A percentile compares a stretch with the other conserved stretches of the same genome.
Conservation (phyloP, 169 alveolate species). For the Neospora caninum region DNA sequence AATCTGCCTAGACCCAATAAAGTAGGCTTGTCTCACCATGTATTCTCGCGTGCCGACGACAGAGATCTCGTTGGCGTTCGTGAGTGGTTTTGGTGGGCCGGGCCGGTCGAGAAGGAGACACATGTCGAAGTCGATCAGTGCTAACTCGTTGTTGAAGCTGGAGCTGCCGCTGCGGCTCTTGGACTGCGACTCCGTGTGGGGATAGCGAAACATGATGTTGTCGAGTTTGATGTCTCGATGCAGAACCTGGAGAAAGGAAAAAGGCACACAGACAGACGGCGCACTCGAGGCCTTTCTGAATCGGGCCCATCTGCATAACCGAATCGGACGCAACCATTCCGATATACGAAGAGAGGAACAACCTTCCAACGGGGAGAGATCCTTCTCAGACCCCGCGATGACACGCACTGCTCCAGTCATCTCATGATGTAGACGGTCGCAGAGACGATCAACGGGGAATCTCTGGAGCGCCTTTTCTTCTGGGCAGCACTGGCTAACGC, state of each 20-base stretch:
- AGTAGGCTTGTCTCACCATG: constrained; percentile 22
- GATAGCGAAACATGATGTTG: constrained; percentile 47
- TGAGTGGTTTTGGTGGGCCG: constrained; percentile 37
- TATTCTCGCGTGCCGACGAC: constrained; percentile 67
- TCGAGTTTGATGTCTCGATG: constrained; percentile 66
- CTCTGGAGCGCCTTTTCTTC: no score
- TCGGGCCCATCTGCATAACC: no score
- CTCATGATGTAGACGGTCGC: no score
- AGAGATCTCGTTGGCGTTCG: constrained; percentile 33
- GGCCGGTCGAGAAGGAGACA: constrained; percentile 45
- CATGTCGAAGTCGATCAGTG: constrained; percentile 67
- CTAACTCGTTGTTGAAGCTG: background rate
- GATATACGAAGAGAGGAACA: no score
- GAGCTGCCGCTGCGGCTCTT: constrained; percentile 15
- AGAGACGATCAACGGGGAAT: no score
- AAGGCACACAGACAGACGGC: background rate
- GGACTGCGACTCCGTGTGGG: background rate
- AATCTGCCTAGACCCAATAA: no score
- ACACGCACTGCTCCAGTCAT: no score
- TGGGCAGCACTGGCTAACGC: no score
- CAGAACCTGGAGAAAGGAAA: constrained; percentile 12
- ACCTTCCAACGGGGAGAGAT: no score
- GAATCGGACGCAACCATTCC: no score
- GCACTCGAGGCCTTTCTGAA: no score
- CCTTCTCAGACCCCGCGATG: no score